Evolutionary conservation across 1,284 basidiomycete genomes (phyloP), one percentile per base, ranked within the genome.

Genomic region (Tylopilus sp.): DNA sequence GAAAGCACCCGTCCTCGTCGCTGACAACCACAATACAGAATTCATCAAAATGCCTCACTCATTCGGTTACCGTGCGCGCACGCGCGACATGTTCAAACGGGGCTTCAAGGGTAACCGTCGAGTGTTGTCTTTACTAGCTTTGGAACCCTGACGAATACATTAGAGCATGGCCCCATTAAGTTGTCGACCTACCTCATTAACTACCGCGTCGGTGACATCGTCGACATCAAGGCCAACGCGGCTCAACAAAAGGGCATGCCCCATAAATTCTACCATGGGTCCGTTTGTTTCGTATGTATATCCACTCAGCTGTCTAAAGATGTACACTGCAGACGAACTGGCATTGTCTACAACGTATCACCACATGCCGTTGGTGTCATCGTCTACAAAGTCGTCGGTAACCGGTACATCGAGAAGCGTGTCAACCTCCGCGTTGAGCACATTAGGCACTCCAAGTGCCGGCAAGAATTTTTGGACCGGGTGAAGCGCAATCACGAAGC

Each of bases 221-320:
- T 99, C 76, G 97, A 99, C 87, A 99, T 99, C 89, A 98, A 98
- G 87, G 97, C 97, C 76, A 99, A 99, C 82, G 91, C 97, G 69
- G 95, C 97, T 61, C 94, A 98, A 84, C 98, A 99, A 90, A 98
- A 97, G 93, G 97, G 97, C 83, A 98, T 99, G 96, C 97, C 97
- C 81, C 97, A 98, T 90, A 99, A 99, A 86, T 97, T 87, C 87
- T 95, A 95, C 85, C 93, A 95, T 74, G 93, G 93, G 92, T 93
- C 69, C 70, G 91, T 87, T 61, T 44, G 57, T 57, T 52, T 32
- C 29, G 6, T 10, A 36, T 36, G n/a, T 36, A 10, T 54, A 12
- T 58, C 62, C 22, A 39, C 38, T 58, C 13, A 13, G 9, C 53
- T 32, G 10, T 62, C 69, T 62, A 38, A 67, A 26, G 19, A 38